Base-by-base conservation (phyloP, 2,329 filamentous ascomycete genomes). In the Tolypocladium amazonense region DNA sequence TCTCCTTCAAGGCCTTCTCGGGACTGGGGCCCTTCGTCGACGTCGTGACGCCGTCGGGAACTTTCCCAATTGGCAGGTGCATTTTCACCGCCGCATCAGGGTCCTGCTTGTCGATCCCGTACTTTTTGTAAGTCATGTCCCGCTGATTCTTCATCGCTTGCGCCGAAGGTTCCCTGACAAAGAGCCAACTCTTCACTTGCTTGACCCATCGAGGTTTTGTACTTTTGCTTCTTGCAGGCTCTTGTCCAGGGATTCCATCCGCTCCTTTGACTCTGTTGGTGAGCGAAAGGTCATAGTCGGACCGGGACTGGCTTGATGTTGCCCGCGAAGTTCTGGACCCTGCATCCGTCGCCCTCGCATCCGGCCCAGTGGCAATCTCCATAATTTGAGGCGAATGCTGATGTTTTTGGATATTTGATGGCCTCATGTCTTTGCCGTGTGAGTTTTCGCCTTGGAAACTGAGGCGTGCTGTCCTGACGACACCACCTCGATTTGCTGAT, bases 151-250 rank as follows among this genome's bases (percentile, higher is more conserved):
- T 79, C 63, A 81, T 70, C 1, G 78, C 80, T 53, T 79, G 76
- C 1, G 73, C 72, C 0, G 80, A 81, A 14, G 80, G 80, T 62
- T 83, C 80, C 56, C 75, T 78, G 27, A 75, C 72, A 1, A 72
- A 72, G 9, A 81, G 66, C 80, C 80, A 82, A 53, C 71, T 73
- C 61, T 79, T 82, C 56, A 81, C 66, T 35, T 77, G 74, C 8
- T 69, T 69, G 27, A 79, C 59, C 75, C 78, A 80, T 43, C 65
- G 60, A n/a, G 64, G 61, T 38, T 71, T 70, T 57, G 69, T 71
- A 23, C 54, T 59, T 58, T 69, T 73, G 35, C 65, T 58, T 39
- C 69, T 70, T 25, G 45, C 30, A 18, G 45, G 25, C 14, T 27
- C 25, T 8, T 3, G 43, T 27, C 25, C 45, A 15, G 6, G 27